Evolutionary conservation across 78 protist species (phyloP).

Genomic region (Capsaspora owczarzaki): DNA sequence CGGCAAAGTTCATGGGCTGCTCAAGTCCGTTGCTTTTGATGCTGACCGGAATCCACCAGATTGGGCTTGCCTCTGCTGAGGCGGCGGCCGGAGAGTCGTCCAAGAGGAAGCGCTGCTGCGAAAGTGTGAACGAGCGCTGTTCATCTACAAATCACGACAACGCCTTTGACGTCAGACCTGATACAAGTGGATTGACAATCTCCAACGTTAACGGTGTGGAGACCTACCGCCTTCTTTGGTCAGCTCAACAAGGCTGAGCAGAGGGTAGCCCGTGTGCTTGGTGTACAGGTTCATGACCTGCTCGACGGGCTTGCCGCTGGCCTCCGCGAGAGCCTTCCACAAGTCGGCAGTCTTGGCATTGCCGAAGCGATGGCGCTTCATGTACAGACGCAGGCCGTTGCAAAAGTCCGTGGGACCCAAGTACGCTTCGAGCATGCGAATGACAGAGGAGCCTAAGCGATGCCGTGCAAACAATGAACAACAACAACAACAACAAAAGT

Average conservation of each 20-base stretch:
- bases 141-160: too few relatives aligned
- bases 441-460: constrained; percentile 61
- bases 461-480: too few relatives aligned
- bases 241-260: constrained; percentile 29
- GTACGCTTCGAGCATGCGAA: constrained; percentile 63
- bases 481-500: too few relatives aligned
- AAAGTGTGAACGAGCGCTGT: not conserved
- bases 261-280: constrained; percentile 71
- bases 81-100: not conserved
- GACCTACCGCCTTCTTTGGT: too few relatives aligned
- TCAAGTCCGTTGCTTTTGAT: too few relatives aligned
- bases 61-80: too few relatives aligned
- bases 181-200: too few relatives aligned
- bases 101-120: constrained; percentile 21
- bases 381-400: constrained; percentile 58
- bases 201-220: too few relatives aligned
- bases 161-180: too few relatives aligned
- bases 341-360: constrained; percentile 73
- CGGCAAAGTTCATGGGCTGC: too few relatives aligned
- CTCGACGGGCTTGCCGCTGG: constrained; percentile 43
- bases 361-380: constrained; percentile 37
- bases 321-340: constrained; percentile 58
- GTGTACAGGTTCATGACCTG: constrained; percentile 63
- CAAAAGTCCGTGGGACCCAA: constrained; percentile 64
- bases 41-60: too few relatives aligned